phyloP scores from a whole-genome alignment of 2,329 filamentous ascomycete genomes.

The Nothophaeocryptopus gaeumannii region DNA sequence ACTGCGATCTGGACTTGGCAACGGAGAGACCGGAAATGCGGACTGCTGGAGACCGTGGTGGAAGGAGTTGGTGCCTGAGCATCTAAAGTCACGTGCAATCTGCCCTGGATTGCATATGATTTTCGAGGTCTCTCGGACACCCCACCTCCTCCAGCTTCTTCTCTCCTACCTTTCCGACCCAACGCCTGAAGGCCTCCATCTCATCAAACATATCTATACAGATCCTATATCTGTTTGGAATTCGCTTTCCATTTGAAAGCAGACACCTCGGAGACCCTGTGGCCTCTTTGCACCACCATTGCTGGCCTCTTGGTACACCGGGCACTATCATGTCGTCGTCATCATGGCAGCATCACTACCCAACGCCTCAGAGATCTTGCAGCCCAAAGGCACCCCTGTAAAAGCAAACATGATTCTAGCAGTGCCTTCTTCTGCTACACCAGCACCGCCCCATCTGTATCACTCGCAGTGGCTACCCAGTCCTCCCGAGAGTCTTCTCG shows the following conservation, averaged over 20 bases:
- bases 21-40: neutral
- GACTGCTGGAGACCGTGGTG: constrained; percentile 1
- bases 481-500: neutral
- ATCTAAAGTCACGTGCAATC: constrained; percentile 4
- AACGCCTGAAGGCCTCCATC: neutral
- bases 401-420: neutral
- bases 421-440: neutral
- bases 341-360: neutral
- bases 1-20: neutral
- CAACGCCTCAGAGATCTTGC: neutral
- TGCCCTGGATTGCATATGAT: constrained; percentile 10
- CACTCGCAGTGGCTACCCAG: constrained; percentile 11
- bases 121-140: constrained; percentile 11
- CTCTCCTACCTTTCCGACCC: constrained; percentile 3
- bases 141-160: constrained; percentile 10
- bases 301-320: no score
- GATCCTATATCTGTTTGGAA: no score
- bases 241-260: neutral
- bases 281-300: neutral
- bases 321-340: neutral
- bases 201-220: neutral
- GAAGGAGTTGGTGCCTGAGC: constrained; percentile 7
- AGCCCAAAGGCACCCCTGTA: neutral
- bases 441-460: constrained; percentile 14
- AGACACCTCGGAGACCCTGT: neutral